These are phyloP conservation scores for Entomortierella chlamydospora DNA, from an alignment of 192 early-diverging fungal genomes.

Conservation along the genomic window DNA sequence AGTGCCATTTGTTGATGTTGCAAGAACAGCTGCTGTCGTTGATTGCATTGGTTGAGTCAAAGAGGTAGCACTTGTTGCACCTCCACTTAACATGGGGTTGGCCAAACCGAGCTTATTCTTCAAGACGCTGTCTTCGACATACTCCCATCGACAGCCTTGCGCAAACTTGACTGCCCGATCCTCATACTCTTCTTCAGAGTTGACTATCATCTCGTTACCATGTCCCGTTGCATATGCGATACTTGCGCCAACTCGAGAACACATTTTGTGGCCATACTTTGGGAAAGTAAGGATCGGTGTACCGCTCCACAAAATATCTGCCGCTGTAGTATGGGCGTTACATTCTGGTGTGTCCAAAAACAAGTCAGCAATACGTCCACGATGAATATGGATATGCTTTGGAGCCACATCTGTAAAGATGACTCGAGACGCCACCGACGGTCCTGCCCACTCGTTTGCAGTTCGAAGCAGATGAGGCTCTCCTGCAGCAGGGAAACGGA, in stretches of 20 bases:
- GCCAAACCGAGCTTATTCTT: slow-evolving; percentile 20
- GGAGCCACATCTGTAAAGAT: slow-evolving; percentile 88
- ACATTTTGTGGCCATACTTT: slow-evolving; percentile 91
- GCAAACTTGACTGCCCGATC: slow-evolving; percentile 75
- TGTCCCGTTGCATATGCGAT: slow-evolving; percentile 86
- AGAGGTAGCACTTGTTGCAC: background rate
- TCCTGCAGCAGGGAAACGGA: slow-evolving; percentile 92
- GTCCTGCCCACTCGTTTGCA: slow-evolving; percentile 81
- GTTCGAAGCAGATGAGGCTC: slow-evolving; percentile 77
- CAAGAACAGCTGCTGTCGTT: no score
- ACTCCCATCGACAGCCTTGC: slow-evolving; percentile 58
- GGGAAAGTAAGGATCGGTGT: slow-evolving; percentile 94
- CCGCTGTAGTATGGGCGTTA: slow-evolving; percentile 96
- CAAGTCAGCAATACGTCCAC: slow-evolving; percentile 90
- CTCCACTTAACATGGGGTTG: slow-evolving; percentile 4
- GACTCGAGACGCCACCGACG: slow-evolving; percentile 80
- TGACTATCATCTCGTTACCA: slow-evolving; percentile 75
- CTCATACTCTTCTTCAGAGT: slow-evolving; percentile 71
- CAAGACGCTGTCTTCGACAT: slow-evolving; percentile 46
- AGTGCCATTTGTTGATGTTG: background rate
- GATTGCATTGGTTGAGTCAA: background rate
- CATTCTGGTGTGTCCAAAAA: slow-evolving; percentile 97
- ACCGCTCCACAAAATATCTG: slow-evolving; percentile 94
- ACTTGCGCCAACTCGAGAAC: slow-evolving; percentile 87
- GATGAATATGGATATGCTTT: slow-evolving; percentile 92